Evolutionary conservation across 129 eudicot species (phyloP), one percentile per base, ranked within the genome.

Genomic region (Ambrosia artemisiifolia): DNA sequence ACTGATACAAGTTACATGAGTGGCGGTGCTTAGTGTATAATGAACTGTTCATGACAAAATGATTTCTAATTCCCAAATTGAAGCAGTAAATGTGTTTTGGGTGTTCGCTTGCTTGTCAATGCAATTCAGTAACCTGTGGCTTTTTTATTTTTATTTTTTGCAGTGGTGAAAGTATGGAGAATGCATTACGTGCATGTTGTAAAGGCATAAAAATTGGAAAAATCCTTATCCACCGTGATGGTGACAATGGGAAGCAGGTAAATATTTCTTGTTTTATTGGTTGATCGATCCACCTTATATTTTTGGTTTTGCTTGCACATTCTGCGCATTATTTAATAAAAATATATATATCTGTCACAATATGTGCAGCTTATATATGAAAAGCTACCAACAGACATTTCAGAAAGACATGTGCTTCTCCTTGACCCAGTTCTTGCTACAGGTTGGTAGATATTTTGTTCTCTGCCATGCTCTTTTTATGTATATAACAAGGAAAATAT

Each of bases 101-200:
- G 59, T 43, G 34, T 47, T 69, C 33, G 54, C 38, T 65, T 75
- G 55, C 65, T 75, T 65, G 13, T 75, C 72, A 75, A 40, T 78
- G 64, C 67, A 56, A 32, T 34, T 56, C 18, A 30, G 44, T 28
- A 28, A 74, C 67, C 50, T 28, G 6, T 86, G 11, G 62, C 18
- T 28, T 17, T 7, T 10, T 17, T 7, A 12, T 11, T 50, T 76
- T 76, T 40, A 42, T 8, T 11, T 66, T 69, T 36, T 65, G 14
- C 73, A 94, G 98, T 83, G 98, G 98, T 60, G 98, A 94, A 79
- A 94, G 98, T 78, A 94, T 94, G 98, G 98, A 94, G 65, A 94
- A 94, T 53, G 98, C 98, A 59, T 63, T 94, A 81, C 95, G 98
- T 55, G 98, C 98, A 64, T 94, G 98, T 73, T 94, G 98, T 85